A percentile compares a stretch with the other conserved stretches of the same genome.
Evolutionary conservation across 129 eudicot genomes (phyloP).

Genomic region (Centrapalus pauciflorus): DNA sequence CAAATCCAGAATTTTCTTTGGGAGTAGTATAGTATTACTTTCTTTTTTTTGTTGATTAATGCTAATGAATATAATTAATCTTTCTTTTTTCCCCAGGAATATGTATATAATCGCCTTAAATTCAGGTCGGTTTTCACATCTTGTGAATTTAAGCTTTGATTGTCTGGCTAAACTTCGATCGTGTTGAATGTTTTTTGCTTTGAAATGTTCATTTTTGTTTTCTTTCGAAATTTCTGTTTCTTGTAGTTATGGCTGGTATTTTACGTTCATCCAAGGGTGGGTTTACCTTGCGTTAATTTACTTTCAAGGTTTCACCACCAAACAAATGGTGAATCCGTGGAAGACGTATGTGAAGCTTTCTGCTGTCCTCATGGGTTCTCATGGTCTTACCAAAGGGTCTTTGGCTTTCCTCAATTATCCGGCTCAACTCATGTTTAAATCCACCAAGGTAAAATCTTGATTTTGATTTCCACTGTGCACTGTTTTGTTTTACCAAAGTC

Average conservation of each 20-base stretch:
- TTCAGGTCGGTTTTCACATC: conserved; percentile 52
- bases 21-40: background rate
- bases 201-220: background rate
- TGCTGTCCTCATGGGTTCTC: conserved; percentile 93
- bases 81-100: conserved; percentile 60
- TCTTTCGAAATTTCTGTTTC: background rate
- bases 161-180: background rate
- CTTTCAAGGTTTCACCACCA: conserved; percentile 79
- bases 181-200: background rate
- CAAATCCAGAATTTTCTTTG: background rate
- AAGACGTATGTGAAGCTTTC: conserved; percentile 82
- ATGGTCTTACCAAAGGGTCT: conserved; percentile 95
- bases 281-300: conserved; percentile 66
- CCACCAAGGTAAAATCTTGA: conserved; percentile 67
- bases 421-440: conserved; percentile 91
- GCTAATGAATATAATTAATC: background rate
- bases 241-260: conserved; percentile 85
- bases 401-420: conserved; percentile 85
- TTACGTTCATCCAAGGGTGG: conserved; percentile 88
- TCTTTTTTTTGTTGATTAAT: background rate
- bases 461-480: background rate
- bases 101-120: conserved; percentile 71
- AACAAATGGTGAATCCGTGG: conserved; percentile 98
- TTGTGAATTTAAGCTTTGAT: background rate
- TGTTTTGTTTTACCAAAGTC: background rate